Evolutionary conservation across 2,329 filamentous ascomycete species (phyloP), one percentile per base, ranked within the genome.

Genomic region (Fusarium coffeatum): DNA sequence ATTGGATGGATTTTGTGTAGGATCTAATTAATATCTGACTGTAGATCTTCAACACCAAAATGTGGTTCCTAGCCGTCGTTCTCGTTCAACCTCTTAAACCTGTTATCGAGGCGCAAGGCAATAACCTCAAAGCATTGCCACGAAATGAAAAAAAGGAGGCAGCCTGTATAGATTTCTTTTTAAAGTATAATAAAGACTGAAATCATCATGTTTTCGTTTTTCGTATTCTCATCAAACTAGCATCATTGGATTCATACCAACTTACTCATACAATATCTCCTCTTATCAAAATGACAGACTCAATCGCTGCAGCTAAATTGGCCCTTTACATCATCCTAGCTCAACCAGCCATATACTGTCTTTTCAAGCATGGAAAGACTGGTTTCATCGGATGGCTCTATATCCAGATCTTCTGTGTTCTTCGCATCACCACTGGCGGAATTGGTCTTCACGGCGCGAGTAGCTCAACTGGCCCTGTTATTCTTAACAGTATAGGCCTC

Each of bases 331-430:
- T 64, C 6, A 56, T 64, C 25, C 23, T 64, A n/a, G 41, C 28
- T 4, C 60, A 64, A 12, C 60, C 59, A 48, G 59, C 60, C 10
- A 18, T 30, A 13, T 64, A 64, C 22, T 64, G 60, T 10, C 48
- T 64, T 8, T 64, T 64, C 23, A 64, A 64, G 8, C 60, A 64
- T 34, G 60, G 59, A 47, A 64, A 64, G 6, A 64, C 58, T 5
- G 60, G 60, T 2, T 30, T 64, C 6, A 22, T 64, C 2, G 60
- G 60, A 11, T 64, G 60, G 60, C 27, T 64, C 2, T 64, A 63
- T 9, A 20, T 64, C 3, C 60, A 64, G 37, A 42, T 64, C 12
- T 64, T 64, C 37, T 64, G 60, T 12, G 48, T 64, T 1, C 59
- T 64, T 9, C 40, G 60, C 18, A 64, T 64, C 12, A 23, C n/a